Percentiles rank a stretch among this genome's conserved stretches.
Evolutionary conservation across 2,329 filamentous ascomycete species (phyloP).

Genomic region (Aspergillus sp.): DNA sequence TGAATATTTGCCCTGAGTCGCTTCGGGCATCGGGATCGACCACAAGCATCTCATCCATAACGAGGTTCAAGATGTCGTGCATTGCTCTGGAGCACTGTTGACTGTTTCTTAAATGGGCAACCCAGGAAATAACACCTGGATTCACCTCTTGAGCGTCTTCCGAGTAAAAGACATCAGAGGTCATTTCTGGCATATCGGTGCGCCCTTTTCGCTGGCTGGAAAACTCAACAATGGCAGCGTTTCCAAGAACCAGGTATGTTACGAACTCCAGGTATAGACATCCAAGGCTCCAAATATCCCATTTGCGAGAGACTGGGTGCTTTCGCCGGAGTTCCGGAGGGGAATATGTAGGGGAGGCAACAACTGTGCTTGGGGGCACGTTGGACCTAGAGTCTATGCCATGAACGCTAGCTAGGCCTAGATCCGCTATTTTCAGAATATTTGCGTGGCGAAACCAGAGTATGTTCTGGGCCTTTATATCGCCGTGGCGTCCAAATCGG

Average conservation of each 20-base stretch:
- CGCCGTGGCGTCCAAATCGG: constrained; percentile 34
- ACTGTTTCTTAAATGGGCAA: neutral
- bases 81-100: constrained; percentile 2
- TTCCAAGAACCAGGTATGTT: constrained; percentile 36
- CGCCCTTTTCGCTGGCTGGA: neutral
- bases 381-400: constrained; percentile 30
- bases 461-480: constrained; percentile 42
- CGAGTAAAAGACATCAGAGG: constrained; percentile 11
- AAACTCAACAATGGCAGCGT: constrained; percentile 10
- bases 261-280: constrained; percentile 39
- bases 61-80: constrained; percentile 7
- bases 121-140: constrained; percentile 7
- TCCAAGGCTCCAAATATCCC: constrained; percentile 36
- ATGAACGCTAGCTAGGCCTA: constrained; percentile 37
- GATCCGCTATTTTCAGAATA: constrained; percentile 34
- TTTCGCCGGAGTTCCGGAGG: constrained; percentile 38
- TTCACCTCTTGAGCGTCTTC: neutral
- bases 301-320: constrained; percentile 10
- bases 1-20: neutral
- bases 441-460: constrained; percentile 27
- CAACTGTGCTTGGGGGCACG: constrained; percentile 19
- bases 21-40: neutral
- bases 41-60: constrained; percentile 11
- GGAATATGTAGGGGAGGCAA: constrained; percentile 33
- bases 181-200: neutral